Percentiles rank a stretch among this genome's conserved stretches.
These are phyloP conservation scores for Parachaetomium inaequale DNA, from an alignment of 495 filamentous ascomycete species.

Conservation along the genomic window DNA sequence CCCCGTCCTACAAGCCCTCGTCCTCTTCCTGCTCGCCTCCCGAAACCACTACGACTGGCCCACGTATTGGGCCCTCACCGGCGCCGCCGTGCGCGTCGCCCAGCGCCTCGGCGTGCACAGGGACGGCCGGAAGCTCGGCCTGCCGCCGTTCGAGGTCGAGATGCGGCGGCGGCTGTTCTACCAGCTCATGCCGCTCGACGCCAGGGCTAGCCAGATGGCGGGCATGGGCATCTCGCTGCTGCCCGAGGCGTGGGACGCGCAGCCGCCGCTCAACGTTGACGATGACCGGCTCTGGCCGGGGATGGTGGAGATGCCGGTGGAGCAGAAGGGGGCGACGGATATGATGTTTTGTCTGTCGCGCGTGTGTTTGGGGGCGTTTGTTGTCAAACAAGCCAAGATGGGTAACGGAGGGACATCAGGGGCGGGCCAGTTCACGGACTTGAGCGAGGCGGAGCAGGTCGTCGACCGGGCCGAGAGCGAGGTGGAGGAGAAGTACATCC, in stretches of 20 bases:
- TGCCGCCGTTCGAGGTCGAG: conserved; percentile 59
- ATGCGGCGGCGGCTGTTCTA: conserved; percentile 61
- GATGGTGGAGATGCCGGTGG: conserved; percentile 40
- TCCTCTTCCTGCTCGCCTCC: conserved; percentile 34
- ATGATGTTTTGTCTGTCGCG: conserved; percentile 48
- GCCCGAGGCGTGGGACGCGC: conserved; percentile 36
- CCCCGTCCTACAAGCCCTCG: conserved; percentile 39
- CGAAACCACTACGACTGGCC: conserved; percentile 33
- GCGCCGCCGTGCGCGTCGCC: conserved; percentile 42
- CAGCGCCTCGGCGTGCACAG: conserved; percentile 45
- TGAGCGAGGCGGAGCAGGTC: background rate
- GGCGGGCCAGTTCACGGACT: background rate
- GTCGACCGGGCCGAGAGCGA: conserved; percentile 15
- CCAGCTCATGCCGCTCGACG: conserved; percentile 56
- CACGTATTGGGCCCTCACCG: conserved; percentile 41
- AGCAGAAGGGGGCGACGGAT: conserved; percentile 52
- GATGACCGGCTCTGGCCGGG: conserved; percentile 43
- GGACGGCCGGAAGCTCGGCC: conserved; percentile 50
- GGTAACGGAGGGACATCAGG: background rate
- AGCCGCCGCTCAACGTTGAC: conserved; percentile 40
- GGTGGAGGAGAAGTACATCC: conserved; percentile 18
- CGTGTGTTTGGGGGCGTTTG: background rate
- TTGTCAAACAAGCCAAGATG: background rate
- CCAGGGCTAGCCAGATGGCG: conserved; percentile 49
- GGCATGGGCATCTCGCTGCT: conserved; percentile 48